Conservation (phyloP, 1,139 yeast genomes). For the Lodderomyces margitis region DNA sequence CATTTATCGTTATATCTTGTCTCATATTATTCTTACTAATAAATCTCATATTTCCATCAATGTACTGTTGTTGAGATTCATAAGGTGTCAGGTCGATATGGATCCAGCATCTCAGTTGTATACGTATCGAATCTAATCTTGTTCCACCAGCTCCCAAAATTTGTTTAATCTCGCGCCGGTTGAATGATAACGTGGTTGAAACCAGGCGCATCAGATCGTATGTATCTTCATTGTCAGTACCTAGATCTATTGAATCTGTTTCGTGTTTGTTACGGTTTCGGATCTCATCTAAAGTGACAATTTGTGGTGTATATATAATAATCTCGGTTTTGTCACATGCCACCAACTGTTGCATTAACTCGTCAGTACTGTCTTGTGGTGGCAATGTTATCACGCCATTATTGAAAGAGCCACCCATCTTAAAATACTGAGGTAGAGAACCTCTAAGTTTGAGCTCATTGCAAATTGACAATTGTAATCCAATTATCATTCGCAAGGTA, state of each 20-base stretch:
- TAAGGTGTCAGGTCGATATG: conserved; percentile 19
- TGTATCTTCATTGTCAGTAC: not conserved
- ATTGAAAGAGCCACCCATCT: conserved; percentile 4
- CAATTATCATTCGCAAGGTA: not conserved
- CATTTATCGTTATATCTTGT: conserved; percentile 17
- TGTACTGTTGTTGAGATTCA: not conserved
- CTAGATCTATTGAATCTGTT: not conserved
- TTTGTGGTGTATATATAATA: not conserved
- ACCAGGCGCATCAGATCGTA: not conserved
- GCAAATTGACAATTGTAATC: not conserved
- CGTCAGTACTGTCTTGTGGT: not conserved
- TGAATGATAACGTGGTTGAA: conserved; percentile 6
- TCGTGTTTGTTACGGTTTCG: not conserved
- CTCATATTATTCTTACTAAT: conserved; percentile 10
- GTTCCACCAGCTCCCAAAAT: conserved; percentile 30
- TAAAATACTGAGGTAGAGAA: not conserved
- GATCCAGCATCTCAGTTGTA: conserved; percentile 28
- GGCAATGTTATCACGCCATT: conserved; percentile 3
- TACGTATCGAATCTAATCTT: conserved; percentile 24
- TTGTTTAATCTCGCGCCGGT: conserved; percentile 27
- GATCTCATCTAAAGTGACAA: not conserved
- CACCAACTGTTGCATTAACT: not conserved
- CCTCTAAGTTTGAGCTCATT: not conserved
- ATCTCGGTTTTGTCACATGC: not conserved
- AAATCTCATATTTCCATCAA: not conserved